These are phyloP conservation scores for Brassica juncea DNA, from an alignment of 345 rosid genomes.

Conservation along the genomic window DNA sequence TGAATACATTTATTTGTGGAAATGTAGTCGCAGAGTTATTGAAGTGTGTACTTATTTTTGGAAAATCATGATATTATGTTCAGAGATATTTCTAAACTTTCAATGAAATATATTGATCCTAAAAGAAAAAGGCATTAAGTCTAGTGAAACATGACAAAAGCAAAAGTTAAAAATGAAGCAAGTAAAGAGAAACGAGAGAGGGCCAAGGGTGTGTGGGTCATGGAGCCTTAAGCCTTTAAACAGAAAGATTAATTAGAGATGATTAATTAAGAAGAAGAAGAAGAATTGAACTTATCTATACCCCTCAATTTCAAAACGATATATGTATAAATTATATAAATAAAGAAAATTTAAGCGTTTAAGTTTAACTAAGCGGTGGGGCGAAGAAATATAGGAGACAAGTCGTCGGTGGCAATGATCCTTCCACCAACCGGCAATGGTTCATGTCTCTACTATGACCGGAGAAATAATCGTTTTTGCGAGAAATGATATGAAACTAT, in stretches of 20 bases:
- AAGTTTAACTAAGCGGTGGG: conserved; percentile 28
- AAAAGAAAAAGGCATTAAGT: conserved; percentile 28
- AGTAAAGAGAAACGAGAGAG: conserved; percentile 27
- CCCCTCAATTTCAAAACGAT: conserved; percentile 17
- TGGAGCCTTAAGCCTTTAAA: conserved; percentile 28
- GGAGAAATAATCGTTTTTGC: conserved; percentile 24
- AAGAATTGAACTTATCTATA: conserved; percentile 33
- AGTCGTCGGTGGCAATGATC: conserved; percentile 42
- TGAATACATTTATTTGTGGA: not conserved
- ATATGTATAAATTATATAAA: not conserved
- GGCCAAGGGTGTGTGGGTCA: conserved; percentile 29
- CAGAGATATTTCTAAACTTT: not conserved
- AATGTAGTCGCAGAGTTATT: not conserved
- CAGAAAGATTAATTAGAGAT: conserved; percentile 18
- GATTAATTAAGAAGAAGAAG: conserved; percentile 23
- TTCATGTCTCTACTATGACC: conserved; percentile 34
- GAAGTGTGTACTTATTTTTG: not conserved
- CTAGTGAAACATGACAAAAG: conserved; percentile 33
- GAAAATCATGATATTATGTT: not conserved
- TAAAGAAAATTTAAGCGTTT: not conserved
- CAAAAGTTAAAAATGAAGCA: conserved; percentile 30
- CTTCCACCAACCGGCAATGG: conserved; percentile 45
- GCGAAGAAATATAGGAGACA: conserved; percentile 29
- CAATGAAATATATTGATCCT: not conserved
- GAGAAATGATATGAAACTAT: not conserved